A percentile compares a stretch with the other conserved stretches of the same genome.
These are phyloP conservation scores for Vinca major DNA, from an alignment of 305 asterid genomes.

Conservation along the genomic window DNA sequence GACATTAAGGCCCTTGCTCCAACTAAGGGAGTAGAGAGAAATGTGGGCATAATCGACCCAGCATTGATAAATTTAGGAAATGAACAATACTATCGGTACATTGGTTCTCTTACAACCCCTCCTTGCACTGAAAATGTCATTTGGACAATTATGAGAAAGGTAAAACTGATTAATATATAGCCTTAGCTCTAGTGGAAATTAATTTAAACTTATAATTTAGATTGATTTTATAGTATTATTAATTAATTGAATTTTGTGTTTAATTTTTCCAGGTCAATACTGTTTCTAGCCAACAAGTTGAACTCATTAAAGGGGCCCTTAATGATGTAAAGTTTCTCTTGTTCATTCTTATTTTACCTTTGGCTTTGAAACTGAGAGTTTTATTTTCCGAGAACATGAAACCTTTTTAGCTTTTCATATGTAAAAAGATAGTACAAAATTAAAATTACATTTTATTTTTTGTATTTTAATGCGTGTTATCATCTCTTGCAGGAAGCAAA, in stretches of 20 bases:
- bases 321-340: slow-evolving; percentile 36
- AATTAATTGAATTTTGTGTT: too few relatives aligned
- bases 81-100: not conserved
- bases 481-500: slow-evolving; percentile 23
- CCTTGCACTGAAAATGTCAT: not conserved
- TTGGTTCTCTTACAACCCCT: not conserved
- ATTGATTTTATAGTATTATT: too few relatives aligned
- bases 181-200: too few relatives aligned
- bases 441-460: not conserved
- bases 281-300: slow-evolving; percentile 44
- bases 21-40: not conserved
- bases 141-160: not conserved
- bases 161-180: too few relatives aligned
- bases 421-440: too few relatives aligned
- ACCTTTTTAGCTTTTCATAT: too few relatives aligned
- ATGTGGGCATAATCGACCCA: not conserved
- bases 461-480: not conserved
- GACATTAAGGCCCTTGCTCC: not conserved
- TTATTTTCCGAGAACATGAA: too few relatives aligned
- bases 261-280: slow-evolving; percentile 37
- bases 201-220: too few relatives aligned
- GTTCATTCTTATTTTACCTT: too few relatives aligned
- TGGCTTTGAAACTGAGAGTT: too few relatives aligned
- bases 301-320: slow-evolving; percentile 47
- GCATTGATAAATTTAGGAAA: not conserved